A percentile compares a stretch with the other conserved stretches of the same genome.
phyloP scores from a whole-genome alignment of 2,329 filamentous ascomycete species.

The Diaporthe sp. region DNA sequence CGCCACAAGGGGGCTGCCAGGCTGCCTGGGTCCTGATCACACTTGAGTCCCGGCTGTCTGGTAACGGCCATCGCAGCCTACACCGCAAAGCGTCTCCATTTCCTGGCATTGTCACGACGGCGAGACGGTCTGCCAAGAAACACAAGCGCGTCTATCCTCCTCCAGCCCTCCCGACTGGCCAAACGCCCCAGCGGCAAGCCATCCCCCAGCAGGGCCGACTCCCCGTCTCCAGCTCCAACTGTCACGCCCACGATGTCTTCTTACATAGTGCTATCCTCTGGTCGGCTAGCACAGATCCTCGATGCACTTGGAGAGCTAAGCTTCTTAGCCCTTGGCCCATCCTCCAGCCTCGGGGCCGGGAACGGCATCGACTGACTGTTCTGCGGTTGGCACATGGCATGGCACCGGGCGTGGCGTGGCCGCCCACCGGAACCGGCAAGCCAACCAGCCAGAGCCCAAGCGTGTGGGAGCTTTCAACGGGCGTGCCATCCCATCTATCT shows the following conservation, averaged over 20 bases:
- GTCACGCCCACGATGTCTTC: neutral
- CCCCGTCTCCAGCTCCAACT: conserved; percentile 9
- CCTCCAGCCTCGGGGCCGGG: neutral
- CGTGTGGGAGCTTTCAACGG: conserved; percentile 1
- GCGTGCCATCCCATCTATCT: neutral
- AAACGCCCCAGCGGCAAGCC: neutral
- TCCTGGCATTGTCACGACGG: neutral
- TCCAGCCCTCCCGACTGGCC: conserved; percentile 22
- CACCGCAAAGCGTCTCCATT: neutral
- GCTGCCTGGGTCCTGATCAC: neutral
- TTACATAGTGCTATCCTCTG: neutral
- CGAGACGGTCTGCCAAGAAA: conserved; percentile 20
- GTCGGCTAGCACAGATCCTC: conserved; percentile 9
- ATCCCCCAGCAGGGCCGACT: conserved; percentile 17
- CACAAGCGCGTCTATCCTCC: neutral
- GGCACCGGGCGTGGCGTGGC: neutral
- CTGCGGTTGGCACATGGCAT: conserved; percentile 27
- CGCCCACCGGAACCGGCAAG: neutral
- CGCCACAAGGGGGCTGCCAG: neutral
- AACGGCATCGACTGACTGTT: neutral
- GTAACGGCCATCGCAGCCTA: conserved; percentile 5
- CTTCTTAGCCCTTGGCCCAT: conserved; percentile 18
- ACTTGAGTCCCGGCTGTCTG: conserved; percentile 29
- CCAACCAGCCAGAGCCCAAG: neutral
- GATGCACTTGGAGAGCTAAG: conserved; percentile 23